Conservation (phyloP, 441 rosid genomes). For the Viola pubescens region DNA sequence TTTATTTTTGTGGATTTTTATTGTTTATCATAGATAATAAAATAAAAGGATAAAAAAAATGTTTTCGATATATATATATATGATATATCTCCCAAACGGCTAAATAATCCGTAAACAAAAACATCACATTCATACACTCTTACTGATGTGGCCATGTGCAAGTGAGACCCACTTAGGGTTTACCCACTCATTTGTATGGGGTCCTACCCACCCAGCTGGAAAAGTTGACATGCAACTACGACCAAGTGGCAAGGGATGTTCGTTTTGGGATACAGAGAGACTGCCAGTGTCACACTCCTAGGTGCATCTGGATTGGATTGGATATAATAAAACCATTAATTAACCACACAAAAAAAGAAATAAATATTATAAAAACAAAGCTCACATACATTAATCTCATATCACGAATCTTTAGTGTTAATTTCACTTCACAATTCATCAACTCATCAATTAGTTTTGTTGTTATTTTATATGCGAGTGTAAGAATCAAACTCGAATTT, state of each 20-base stretch:
- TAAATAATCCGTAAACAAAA: background rate
- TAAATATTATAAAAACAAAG: too few species aligned
- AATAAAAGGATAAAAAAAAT: too few species aligned
- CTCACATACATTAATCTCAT: too few species aligned
- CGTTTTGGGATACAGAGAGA: background rate
- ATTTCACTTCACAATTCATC: too few species aligned
- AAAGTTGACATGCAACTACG: slow-evolving; percentile 15
- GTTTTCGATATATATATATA: background rate
- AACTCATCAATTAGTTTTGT: too few species aligned
- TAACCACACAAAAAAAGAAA: too few species aligned
- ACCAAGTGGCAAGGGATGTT: slow-evolving; percentile 14
- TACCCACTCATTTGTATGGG: slow-evolving; percentile 21
- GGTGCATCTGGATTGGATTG: background rate
- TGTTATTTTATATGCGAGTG: too few species aligned
- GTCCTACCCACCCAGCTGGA: slow-evolving; percentile 20
- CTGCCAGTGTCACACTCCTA: background rate
- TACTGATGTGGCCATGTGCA: slow-evolving; percentile 39
- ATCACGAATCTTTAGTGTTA: too few species aligned
- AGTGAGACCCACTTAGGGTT: slow-evolving; percentile 20
- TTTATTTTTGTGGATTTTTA: background rate
- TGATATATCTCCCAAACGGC: background rate
- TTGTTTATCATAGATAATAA: too few species aligned
- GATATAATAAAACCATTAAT: too few species aligned
- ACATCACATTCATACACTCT: background rate
- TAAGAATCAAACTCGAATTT: too few species aligned